phyloP scores from a whole-genome alignment of 2,329 filamentous ascomycete genomes.

The Phaeosphaeria sp. region DNA sequence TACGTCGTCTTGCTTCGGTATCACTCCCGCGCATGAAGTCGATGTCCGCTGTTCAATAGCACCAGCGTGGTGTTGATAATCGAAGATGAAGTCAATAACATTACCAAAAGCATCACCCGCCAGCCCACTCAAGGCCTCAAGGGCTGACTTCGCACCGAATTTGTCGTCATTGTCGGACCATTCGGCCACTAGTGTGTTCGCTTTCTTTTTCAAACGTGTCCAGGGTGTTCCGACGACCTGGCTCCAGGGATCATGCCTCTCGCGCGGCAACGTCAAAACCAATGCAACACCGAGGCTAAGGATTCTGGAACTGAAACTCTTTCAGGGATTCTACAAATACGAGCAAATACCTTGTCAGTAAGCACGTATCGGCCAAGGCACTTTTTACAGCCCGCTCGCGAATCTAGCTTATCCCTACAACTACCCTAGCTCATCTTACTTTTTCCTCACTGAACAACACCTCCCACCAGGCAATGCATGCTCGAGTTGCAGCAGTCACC shows the following conservation, averaged over 20 bases:
- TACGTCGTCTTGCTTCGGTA: too few relatives aligned
- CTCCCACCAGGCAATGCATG: slow-evolving; percentile 25
- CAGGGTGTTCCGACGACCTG: slow-evolving; percentile 14
- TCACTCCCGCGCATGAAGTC: too few relatives aligned
- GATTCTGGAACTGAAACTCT: slow-evolving; percentile 23
- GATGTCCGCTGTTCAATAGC: too few relatives aligned
- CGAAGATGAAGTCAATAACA: too few relatives aligned
- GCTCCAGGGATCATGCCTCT: slow-evolving; percentile 36
- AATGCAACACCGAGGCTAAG: slow-evolving; percentile 17
- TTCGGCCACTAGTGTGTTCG: slow-evolving; percentile 19
- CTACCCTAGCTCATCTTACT: slow-evolving; percentile 11
- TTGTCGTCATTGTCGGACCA: slow-evolving; percentile 22
- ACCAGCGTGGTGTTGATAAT: too few relatives aligned
- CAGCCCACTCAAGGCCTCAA: neutral
- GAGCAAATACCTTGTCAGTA: slow-evolving; percentile 20
- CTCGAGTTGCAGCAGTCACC: slow-evolving; percentile 23
- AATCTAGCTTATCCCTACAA: slow-evolving; percentile 10
- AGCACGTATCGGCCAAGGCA: slow-evolving; percentile 19
- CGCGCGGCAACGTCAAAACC: slow-evolving; percentile 24
- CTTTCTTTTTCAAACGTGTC: slow-evolving; percentile 24
- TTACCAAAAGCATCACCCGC: neutral
- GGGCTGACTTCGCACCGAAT: neutral
- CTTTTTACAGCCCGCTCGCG: slow-evolving; percentile 9
- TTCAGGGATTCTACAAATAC: slow-evolving; percentile 16
- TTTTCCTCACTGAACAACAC: neutral